Base-by-base conservation (phyloP, 305 asterid species). In the Fraxinus velutina region DNA sequence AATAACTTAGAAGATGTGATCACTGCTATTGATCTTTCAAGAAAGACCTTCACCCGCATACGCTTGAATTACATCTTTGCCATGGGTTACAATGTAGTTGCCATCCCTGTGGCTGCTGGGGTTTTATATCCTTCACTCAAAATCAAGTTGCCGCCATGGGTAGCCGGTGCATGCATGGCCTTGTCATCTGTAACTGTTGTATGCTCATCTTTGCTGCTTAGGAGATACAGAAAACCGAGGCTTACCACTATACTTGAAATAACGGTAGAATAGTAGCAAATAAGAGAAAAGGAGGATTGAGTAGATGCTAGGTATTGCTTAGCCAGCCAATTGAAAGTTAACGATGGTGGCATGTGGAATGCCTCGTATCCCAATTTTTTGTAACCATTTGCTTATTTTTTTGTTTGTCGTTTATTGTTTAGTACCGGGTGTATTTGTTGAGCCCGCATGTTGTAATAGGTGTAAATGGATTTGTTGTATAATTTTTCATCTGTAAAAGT, bases 151-250 rank as follows among this genome's bases (percentile, higher is more conserved):
- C 99, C 99, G 0, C 99, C 99, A 1, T 96, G 99, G 99, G 92
- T 88, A 7, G 98, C 99, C 5, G 99, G 98, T 75, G 98, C 98
- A 0, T 96, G 99, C 88, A 96, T 96, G 99, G 98, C 99, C 32
- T 75, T 94, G 88, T 96, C 99, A 6, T 96, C 99, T 50, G 94
- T 96, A 15, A 94, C 94, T 73, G 99, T 96, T 36, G 98, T 96
- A 1, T 96, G 99, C 86, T 96, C 99, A 5, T 96, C 99, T 82
- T 80, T 96, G 84, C 96, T 93, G 75, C 98, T 94, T 24, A 88
- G 94, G 86, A 89, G 98, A 83, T 96, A 96, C 74, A 94, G 91
- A 85, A 94, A 87, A 85, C 98, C 99, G 9, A 87, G 99, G 84
- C 94, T 96, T 33, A 96, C 99, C 24, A 92, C 98, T 5, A 78